These are phyloP conservation scores for Backusella parvicylindrica DNA, from an alignment of 192 early-diverging fungal genomes.

Conservation along the genomic window DNA sequence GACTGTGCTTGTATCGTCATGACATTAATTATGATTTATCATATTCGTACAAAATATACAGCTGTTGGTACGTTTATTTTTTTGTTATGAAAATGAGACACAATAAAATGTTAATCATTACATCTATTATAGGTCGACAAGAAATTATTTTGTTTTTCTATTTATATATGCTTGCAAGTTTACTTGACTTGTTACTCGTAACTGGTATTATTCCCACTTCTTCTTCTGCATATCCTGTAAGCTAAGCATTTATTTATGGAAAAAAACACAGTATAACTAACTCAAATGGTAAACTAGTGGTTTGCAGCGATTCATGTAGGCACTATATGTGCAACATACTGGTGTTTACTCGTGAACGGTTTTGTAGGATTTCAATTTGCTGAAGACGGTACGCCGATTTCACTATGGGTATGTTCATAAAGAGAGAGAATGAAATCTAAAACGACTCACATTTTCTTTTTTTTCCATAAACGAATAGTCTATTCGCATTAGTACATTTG, in stretches of 20 bases:
- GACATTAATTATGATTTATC: constrained; percentile 98
- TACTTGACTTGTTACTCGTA: constrained; percentile 88
- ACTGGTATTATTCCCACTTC: constrained; percentile 91
- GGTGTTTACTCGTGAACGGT: constrained; percentile 92
- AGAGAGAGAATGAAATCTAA: not conserved
- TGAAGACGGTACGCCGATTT: constrained; percentile 91
- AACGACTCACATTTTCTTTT: not conserved
- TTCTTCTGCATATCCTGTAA: constrained; percentile 63
- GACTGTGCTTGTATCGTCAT: constrained; percentile 89
- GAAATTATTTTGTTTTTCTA: constrained; percentile 99
- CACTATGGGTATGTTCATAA: constrained; percentile 76
- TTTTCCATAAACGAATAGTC: constrained; percentile 48
- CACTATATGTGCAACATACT: constrained; percentile 83
- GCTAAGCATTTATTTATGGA: not conserved
- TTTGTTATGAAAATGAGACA: not conserved
- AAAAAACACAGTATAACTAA: not conserved
- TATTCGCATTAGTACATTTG: constrained; percentile 78
- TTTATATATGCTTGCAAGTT: constrained; percentile 80
- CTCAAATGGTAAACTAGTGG: constrained; percentile 48
- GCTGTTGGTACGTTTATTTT: constrained; percentile 75
- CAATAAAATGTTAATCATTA: not conserved
- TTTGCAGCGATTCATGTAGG: constrained; percentile 81
- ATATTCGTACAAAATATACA: constrained; percentile 97
- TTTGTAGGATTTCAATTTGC: constrained; percentile 97
- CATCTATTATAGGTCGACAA: constrained; percentile 70